Evolutionary conservation across 441 rosid genomes (phyloP), one percentile per base, ranked within the genome.

Genomic region (Populus hybrid): DNA sequence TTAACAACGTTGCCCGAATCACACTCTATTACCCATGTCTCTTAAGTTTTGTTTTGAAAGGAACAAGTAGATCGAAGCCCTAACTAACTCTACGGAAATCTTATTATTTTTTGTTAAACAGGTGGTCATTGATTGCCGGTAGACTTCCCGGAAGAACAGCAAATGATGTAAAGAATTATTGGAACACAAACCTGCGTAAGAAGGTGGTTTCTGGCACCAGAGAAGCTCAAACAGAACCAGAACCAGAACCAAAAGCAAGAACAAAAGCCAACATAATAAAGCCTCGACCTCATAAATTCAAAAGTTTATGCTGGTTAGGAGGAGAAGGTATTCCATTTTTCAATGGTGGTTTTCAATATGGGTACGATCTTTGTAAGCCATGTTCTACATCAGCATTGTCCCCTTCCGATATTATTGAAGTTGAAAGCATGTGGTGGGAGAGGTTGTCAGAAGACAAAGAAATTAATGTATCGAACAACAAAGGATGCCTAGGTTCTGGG

Each of bases 401-500:
- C 8, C 14, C 32, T 21, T 65, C 63, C 63, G 69, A 14, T 30
- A 14, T 28, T 34, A 28, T 23, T 63, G 59, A 71, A 59, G 73
- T 20, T 5, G 83, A 75, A 11, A 36, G 5, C 32, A 26, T 46
- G 76, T 76, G 84, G 85, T 84, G 82, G 85, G 82, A 84, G 50
- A 80, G 14, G 34, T 65, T 85, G 66, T 40, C 73, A 20, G 46
- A 57, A 1, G 84, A 75, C 65, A 61, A 2, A 30, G 75, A 75
- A 73, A 76, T 66, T 3, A 30, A 57, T 69, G 10, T 8, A 53
- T 30, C 69, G 7, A 35, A 26, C 20, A 36, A 18, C 12, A 3
- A 6, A 16, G 2, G 11, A 0, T 9, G 35, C 1, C 7, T 11
- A 1, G 24, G 63, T 11, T n/a, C 26, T 20, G 5, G 10, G 26